Evolutionary conservation across 2,329 filamentous ascomycete species (phyloP).

Genomic region (Diplodia corticola): DNA sequence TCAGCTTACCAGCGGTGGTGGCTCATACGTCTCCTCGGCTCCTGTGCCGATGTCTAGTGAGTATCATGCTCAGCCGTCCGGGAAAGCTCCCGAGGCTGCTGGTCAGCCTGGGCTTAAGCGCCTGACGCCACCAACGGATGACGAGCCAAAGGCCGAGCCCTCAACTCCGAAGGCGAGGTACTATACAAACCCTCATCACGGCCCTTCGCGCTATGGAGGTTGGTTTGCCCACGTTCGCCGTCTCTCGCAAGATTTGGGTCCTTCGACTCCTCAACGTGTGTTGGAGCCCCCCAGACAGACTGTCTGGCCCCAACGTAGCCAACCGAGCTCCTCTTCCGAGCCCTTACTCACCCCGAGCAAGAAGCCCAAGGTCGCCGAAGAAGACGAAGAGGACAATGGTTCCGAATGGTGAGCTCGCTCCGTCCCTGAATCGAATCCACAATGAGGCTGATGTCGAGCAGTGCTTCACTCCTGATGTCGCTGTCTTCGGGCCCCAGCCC

Average conservation of each 20-base stretch:
- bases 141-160: not conserved
- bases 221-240: not conserved
- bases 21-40: too few relatives aligned
- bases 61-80: too few relatives aligned
- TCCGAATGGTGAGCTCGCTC: not conserved
- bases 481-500: not conserved
- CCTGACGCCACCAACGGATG: not conserved
- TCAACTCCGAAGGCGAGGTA: not conserved
- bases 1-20: too few relatives aligned
- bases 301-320: not conserved
- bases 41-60: too few relatives aligned
- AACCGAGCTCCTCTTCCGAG: too few relatives aligned
- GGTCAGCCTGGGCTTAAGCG: too few relatives aligned
- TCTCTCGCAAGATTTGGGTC: not conserved
- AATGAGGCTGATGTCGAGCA: not conserved
- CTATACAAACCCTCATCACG: not conserved
- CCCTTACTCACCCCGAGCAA: too few relatives aligned
- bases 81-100: too few relatives aligned
- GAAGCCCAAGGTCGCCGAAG: too few relatives aligned
- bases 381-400: not conserved
- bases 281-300: not conserved
- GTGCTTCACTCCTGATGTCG: not conserved
- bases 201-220: not conserved
- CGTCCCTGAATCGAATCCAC: too few relatives aligned
- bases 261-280: not conserved